Evolutionary conservation across 2,329 filamentous ascomycete genomes (phyloP), one percentile per base, ranked within the genome.

Genomic region (Juglanconis oblonga): DNA sequence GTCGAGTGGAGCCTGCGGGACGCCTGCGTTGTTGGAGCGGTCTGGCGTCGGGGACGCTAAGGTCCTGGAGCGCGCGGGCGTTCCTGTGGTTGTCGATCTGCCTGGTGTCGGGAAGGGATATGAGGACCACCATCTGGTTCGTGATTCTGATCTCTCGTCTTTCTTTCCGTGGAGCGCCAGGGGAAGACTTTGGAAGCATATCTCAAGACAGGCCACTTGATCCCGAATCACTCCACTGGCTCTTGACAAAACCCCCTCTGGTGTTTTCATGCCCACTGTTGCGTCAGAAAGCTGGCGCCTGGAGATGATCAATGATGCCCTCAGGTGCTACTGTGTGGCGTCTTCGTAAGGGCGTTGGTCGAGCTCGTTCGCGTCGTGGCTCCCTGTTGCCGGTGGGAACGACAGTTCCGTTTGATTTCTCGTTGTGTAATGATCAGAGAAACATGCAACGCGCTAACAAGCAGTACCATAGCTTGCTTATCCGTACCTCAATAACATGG

Each of bases 31-130:
- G 1, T 78, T 89, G 0, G 85, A 89, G 68, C 74, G 86, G 24
- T 89, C 86, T 0, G 87, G 87, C 7, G 67, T 89, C 1, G 85
- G 84, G n/a, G 74, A 77, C 49, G 72, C 76, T 0, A 73, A 79
- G 1, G 71, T 86, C 10, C 69, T 78, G 13, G 62, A 70, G 35
- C 63, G 65, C 13, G 74, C 72, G 1, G 80, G 79, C 1, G 78
- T 87, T 8, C 72, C 78, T 2, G 68, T 80, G 2, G 68, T 84
- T 2, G 73, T 78, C 11, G 76, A 83, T 61, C 71, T 86, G 2
- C 78, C 80, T 0, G 79, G 79, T 17, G 78, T 86, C 0, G 82
- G 84, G 2, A 69, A 78, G 31, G 76, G 81, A 52, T 83, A 81
- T 62, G 79, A 83, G 65, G 81, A 84, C 64, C 81, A 84, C 63